A percentile compares a stretch with the other conserved stretches of the same genome.
phyloP scores from a whole-genome alignment of 2,329 filamentous ascomycete genomes.

The Talaromyces sp. region DNA sequence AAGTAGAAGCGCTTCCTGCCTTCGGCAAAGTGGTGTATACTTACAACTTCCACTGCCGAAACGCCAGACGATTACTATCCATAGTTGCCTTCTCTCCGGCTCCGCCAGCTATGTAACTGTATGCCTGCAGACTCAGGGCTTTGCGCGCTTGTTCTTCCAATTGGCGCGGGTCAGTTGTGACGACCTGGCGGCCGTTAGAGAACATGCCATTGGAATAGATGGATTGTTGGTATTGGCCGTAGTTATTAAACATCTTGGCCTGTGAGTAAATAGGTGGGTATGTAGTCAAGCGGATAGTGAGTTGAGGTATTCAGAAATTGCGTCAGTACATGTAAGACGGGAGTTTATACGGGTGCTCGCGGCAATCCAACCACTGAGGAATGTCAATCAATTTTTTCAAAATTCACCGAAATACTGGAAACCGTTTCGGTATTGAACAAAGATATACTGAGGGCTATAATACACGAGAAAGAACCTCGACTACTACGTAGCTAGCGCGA shows the following conservation, averaged over 20 bases:
- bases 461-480: background rate
- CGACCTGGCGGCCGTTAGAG: conserved; percentile 46
- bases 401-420: background rate
- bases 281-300: too few relatives aligned
- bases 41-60: conserved; percentile 50
- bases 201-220: conserved; percentile 55
- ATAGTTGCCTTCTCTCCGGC: conserved; percentile 61
- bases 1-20: background rate
- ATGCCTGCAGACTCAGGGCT: conserved; percentile 48
- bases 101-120: conserved; percentile 61
- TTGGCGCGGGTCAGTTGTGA: conserved; percentile 59
- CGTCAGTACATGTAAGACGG: background rate
- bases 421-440: background rate
- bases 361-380: background rate
- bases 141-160: conserved; percentile 56
- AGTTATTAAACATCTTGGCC: conserved; percentile 35
- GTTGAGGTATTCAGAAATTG: too few relatives aligned
- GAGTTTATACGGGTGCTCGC: background rate
- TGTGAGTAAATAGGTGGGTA: too few relatives aligned
- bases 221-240: conserved; percentile 46
- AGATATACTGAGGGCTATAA: background rate
- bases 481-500: background rate
- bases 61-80: conserved; percentile 58
- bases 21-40: conserved; percentile 4
- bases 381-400: background rate